These are phyloP conservation scores for Solanum arcanum DNA, from an alignment of 257 asterid genomes.

Conservation along the genomic window DNA sequence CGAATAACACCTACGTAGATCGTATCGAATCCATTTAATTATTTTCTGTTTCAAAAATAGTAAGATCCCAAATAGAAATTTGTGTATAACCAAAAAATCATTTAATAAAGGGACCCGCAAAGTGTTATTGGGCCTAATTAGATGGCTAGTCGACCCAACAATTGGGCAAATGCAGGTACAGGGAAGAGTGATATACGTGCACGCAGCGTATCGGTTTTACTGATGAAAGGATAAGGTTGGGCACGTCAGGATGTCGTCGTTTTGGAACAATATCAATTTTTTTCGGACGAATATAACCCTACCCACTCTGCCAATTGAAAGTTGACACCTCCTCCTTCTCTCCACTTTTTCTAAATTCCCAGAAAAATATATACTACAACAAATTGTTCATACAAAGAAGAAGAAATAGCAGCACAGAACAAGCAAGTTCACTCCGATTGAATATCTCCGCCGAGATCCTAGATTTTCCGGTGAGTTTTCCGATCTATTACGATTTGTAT, in stretches of 20 bases:
- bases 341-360: not conserved
- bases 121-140: not conserved
- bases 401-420: not conserved
- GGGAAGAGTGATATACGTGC: not conserved
- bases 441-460: not conserved
- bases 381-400: not conserved
- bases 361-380: not conserved
- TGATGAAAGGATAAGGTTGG: not conserved
- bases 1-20: not conserved
- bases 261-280: not conserved
- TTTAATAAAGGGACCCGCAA: not conserved
- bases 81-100: not conserved
- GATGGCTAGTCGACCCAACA: not conserved
- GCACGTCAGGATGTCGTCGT: not conserved
- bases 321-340: not conserved
- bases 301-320: not conserved
- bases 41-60: not conserved
- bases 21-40: not conserved
- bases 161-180: not conserved
- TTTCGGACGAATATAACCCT: not conserved
- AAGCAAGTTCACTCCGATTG: not conserved
- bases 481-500: not conserved
- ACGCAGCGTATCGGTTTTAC: not conserved
- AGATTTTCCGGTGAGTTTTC: not conserved
- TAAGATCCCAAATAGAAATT: not conserved